phyloP scores from a whole-genome alignment of 805 yeast species.

The Saturnispora silvae region DNA sequence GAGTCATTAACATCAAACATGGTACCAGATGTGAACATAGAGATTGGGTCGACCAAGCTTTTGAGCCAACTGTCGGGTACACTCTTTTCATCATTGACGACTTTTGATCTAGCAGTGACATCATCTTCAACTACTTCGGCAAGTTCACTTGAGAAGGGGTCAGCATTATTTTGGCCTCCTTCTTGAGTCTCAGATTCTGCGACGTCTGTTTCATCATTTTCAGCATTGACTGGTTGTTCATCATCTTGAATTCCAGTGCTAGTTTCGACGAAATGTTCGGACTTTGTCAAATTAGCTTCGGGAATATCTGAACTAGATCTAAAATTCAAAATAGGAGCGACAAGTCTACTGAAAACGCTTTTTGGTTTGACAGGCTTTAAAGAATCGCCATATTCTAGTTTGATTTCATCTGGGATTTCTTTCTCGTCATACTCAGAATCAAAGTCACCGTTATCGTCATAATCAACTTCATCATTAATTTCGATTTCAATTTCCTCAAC shows the following conservation, averaged over 20 bases:
- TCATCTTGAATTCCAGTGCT: too few species aligned
- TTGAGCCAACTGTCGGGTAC: background rate
- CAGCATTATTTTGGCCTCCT: background rate
- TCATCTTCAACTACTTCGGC: too few species aligned
- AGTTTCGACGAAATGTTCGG: too few species aligned
- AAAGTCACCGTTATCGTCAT: slow-evolving; percentile 1
- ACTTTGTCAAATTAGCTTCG: too few species aligned
- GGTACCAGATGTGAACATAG: slow-evolving; percentile 5
- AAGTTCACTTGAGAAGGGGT: too few species aligned
- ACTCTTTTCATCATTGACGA: background rate
- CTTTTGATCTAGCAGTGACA: too few species aligned
- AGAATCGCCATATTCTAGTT: background rate
- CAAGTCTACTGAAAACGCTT: background rate
- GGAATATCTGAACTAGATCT: too few species aligned
- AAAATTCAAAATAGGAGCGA: background rate
- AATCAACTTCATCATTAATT: slow-evolving; percentile 2
- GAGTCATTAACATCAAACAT: slow-evolving; percentile 5
- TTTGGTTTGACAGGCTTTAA: background rate
- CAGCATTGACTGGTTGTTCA: too few species aligned
- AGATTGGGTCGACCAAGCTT: slow-evolving; percentile 2
- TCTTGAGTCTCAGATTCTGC: background rate
- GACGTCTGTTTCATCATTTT: background rate
- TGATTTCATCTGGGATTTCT: slow-evolving; percentile 3
- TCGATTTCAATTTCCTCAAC: slow-evolving; percentile 3
- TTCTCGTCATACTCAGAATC: slow-evolving; percentile 2